Conservation (phyloP, 768 basidiomycete genomes). For the Serendipita sp. region DNA sequence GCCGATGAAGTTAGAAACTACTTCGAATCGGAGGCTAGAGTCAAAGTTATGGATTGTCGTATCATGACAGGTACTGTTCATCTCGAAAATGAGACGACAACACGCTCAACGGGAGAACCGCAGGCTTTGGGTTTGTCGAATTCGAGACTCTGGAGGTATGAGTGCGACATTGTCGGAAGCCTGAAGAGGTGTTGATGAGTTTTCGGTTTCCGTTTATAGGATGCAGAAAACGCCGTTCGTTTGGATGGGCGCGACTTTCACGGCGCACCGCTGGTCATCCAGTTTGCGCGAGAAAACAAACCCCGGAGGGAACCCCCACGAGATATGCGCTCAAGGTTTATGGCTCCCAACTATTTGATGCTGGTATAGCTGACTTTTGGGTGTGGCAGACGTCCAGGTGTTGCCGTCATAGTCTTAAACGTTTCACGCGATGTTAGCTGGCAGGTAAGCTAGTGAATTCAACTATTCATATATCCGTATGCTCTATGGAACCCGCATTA, state of each 20-base stretch:
- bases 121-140: conserved; percentile 93
- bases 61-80: conserved; percentile 73
- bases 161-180: conserved; percentile 5
- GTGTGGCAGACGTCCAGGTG: conserved; percentile 32
- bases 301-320: conserved; percentile 47
- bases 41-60: conserved; percentile 56
- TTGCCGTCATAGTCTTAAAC: conserved; percentile 71
- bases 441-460: conserved; percentile 51
- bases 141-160: conserved; percentile 72
- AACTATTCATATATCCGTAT: not conserved
- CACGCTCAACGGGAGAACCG: not conserved
- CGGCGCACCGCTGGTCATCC: conserved; percentile 39
- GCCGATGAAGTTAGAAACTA: conserved; percentile 73
- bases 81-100: not conserved
- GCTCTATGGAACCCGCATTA: not conserved
- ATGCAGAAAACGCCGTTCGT: not conserved
- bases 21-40: conserved; percentile 79
- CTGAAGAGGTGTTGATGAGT: not conserved
- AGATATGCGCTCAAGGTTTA: not conserved
- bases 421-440: conserved; percentile 91
- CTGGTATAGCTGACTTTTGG: not conserved
- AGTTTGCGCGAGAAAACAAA: conserved; percentile 86
- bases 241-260: not conserved
- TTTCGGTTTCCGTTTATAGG: not conserved
- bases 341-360: not conserved